Evolutionary conservation across 768 basidiomycete genomes (phyloP).

Genomic region (Lyophyllum semitale): DNA sequence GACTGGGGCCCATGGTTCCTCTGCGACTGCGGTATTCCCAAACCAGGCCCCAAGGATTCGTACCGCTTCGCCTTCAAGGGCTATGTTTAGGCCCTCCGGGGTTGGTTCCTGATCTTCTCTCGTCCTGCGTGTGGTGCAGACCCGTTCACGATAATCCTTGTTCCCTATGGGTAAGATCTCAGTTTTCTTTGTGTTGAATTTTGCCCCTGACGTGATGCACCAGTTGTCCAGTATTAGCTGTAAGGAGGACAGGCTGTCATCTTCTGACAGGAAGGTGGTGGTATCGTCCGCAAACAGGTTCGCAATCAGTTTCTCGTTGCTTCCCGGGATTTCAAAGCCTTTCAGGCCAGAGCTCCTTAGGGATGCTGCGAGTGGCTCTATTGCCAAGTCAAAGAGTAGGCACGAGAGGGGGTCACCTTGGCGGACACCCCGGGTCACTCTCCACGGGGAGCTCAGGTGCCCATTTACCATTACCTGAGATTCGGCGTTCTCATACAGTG

Average conservation of each 20-base stretch:
- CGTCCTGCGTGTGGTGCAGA: slow-evolving; percentile 5
- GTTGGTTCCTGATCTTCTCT: slow-evolving; percentile 2
- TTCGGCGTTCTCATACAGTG: slow-evolving; percentile 12
- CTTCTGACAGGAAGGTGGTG: slow-evolving; percentile 30
- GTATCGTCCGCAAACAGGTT: slow-evolving; percentile 46
- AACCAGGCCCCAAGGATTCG: slow-evolving; percentile 33
- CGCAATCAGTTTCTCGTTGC: slow-evolving; percentile 23
- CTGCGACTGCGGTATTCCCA: slow-evolving; percentile 25
- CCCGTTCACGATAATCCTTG: slow-evolving; percentile 13
- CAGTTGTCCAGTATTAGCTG: slow-evolving; percentile 32
- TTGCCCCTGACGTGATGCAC: slow-evolving; percentile 40
- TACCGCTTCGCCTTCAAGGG: slow-evolving; percentile 24
- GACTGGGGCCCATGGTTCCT: slow-evolving; percentile 22
- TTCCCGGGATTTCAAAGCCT: slow-evolving; percentile 24
- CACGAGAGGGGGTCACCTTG: slow-evolving; percentile 43
- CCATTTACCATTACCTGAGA: slow-evolving; percentile 13
- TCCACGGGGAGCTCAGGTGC: slow-evolving; percentile 1
- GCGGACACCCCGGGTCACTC: slow-evolving; percentile 5
- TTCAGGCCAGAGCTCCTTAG: slow-evolving; percentile 29
- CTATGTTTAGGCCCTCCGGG: slow-evolving; percentile 25
- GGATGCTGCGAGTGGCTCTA: slow-evolving; percentile 36
- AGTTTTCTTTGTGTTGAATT: slow-evolving; percentile 44
- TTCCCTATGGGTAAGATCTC: slow-evolving; percentile 36
- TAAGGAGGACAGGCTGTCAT: slow-evolving; percentile 25
- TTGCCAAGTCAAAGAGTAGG: slow-evolving; percentile 39